Percentiles rank a stretch among this genome's conserved stretches.
These are phyloP conservation scores for Elaeagnus macrophylla DNA, from an alignment of 306 rosid genomes.

Conservation along the genomic window DNA sequence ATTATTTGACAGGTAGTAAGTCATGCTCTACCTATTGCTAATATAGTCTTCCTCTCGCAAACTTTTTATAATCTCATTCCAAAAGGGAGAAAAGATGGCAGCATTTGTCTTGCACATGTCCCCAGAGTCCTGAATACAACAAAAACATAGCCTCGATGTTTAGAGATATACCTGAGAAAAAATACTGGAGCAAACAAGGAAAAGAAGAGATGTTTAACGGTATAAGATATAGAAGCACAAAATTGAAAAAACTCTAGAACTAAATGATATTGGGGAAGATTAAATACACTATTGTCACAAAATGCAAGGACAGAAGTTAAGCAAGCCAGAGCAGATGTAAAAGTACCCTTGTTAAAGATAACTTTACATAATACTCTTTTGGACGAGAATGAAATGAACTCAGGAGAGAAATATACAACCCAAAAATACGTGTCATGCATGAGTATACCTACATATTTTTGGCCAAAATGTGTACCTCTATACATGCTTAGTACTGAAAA, in stretches of 20 bases:
- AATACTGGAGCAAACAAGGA: background rate
- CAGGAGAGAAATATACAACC: too few relatives aligned
- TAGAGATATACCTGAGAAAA: background rate
- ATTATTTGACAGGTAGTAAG: conserved; percentile 14
- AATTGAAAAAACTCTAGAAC: background rate
- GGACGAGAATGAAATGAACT: too few relatives aligned
- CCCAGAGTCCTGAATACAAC: conserved; percentile 53
- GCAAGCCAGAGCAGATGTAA: too few relatives aligned
- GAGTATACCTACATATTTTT: too few relatives aligned
- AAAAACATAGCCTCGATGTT: background rate
- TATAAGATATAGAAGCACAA: background rate
- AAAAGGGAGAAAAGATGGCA: conserved; percentile 80
- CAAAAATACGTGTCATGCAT: too few relatives aligned
- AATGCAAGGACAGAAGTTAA: too few relatives aligned
- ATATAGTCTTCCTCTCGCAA: conserved; percentile 92
- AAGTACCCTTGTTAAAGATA: too few relatives aligned
- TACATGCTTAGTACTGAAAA: too few relatives aligned
- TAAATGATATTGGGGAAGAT: background rate
- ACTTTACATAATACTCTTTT: too few relatives aligned
- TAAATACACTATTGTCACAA: too few relatives aligned
- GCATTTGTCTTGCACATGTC: conserved; percentile 65
- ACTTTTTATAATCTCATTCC: conserved; percentile 93
- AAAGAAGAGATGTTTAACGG: background rate
- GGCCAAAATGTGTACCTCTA: too few relatives aligned
- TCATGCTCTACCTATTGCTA: conserved; percentile 59